Conservation (phyloP, 495 filamentous ascomycete species). For the Pyrenopolyporus hunteri region DNA sequence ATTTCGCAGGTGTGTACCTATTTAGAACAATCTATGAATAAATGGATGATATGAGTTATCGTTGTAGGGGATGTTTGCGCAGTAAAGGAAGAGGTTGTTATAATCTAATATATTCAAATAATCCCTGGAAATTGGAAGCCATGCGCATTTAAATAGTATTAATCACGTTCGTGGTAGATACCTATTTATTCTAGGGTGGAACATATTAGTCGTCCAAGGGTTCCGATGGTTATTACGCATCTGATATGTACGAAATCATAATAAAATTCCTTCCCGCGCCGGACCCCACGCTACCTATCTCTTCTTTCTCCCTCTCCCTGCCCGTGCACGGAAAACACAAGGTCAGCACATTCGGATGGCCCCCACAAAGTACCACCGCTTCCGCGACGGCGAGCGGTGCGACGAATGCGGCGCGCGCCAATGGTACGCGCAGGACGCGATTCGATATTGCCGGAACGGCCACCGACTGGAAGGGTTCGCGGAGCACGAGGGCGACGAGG, state of each 20-base stretch:
- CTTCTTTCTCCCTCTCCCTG: background rate
- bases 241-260: background rate
- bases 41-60: no score
- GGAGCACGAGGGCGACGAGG: conserved; percentile 67
- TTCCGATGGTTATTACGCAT: background rate
- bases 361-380: conserved; percentile 39
- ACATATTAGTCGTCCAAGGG: no score
- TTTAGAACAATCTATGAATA: no score
- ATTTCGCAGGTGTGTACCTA: no score
- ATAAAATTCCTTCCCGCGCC: background rate
- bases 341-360: conserved; percentile 16
- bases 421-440: conserved; percentile 57
- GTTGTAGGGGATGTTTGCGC: no score
- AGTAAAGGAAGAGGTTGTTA: no score
- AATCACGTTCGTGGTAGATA: no score
- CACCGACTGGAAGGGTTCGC: conserved; percentile 56
- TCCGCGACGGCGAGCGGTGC: conserved; percentile 51
- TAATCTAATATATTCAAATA: no score
- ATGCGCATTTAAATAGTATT: no score
- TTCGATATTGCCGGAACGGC: conserved; percentile 59
- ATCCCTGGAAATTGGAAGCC: no score
- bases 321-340: background rate
- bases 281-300: background rate
- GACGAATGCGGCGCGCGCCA: conserved; percentile 55
- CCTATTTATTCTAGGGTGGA: no score